These are phyloP conservation scores for Gossypium sturtianum DNA, from an alignment of 345 rosid species.

Conservation along the genomic window DNA sequence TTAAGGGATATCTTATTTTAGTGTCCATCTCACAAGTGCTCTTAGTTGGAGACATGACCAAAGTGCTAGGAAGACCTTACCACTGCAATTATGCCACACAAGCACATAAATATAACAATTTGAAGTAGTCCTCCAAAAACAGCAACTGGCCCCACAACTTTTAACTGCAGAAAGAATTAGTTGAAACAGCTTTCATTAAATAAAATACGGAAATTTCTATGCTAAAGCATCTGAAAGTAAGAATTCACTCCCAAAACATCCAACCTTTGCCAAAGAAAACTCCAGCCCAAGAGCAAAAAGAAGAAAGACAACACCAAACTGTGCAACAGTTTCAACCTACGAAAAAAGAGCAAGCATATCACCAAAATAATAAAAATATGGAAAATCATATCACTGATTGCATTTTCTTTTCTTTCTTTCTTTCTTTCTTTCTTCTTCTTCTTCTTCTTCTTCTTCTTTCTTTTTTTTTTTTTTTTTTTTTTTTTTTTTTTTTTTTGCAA, in stretches of 20 bases:
- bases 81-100: slow-evolving; percentile 69
- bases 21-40: slow-evolving; percentile 12
- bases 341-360: slow-evolving; percentile 4
- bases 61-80: slow-evolving; percentile 33
- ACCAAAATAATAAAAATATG: slow-evolving; percentile 8
- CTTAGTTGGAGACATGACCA: slow-evolving; percentile 10
- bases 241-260: not conserved
- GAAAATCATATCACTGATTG: not conserved
- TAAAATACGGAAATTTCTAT: not conserved
- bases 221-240: not conserved
- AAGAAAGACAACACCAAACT: slow-evolving; percentile 97
- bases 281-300: slow-evolving; percentile 98
- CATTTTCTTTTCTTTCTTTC: not conserved
- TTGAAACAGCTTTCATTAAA: slow-evolving; percentile 18
- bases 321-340: slow-evolving; percentile 95
- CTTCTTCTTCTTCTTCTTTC: too few species aligned
- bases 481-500: not conserved
- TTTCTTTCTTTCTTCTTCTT: too few species aligned
- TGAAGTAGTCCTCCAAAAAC: slow-evolving; percentile 93
- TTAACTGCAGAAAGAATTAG: slow-evolving; percentile 53
- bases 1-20: slow-evolving; percentile 19
- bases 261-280: slow-evolving; percentile 95
- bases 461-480: too few species aligned
- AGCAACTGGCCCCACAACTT: slow-evolving; percentile 95
- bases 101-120: slow-evolving; percentile 66